Conservation (phyloP, 345 rosid species). For the Eucalyptus lansdowneana region DNA sequence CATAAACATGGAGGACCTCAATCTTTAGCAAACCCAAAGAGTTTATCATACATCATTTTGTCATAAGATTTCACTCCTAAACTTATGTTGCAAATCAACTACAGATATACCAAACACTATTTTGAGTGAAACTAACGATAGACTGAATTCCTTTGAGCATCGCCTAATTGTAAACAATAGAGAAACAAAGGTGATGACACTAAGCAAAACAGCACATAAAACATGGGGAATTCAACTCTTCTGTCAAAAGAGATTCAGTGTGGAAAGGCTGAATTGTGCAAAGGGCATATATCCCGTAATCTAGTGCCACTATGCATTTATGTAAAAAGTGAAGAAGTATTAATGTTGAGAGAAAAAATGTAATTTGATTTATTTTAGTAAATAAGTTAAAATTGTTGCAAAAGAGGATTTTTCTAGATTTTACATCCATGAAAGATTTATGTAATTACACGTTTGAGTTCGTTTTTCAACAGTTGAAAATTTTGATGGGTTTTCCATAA, state of each 20-base stretch:
- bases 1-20: not conserved
- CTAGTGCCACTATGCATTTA: not conserved
- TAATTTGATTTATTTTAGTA: not conserved
- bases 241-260: not conserved
- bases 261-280: not conserved
- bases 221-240: not conserved
- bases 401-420: not conserved
- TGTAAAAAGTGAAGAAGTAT: not conserved
- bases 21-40: not conserved
- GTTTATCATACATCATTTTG: not conserved
- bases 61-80: not conserved
- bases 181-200: not conserved
- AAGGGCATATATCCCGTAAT: not conserved
- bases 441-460: not conserved
- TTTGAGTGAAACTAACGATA: not conserved
- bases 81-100: not conserved
- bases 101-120: not conserved
- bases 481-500: not conserved
- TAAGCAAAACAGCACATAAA: not conserved
- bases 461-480: not conserved
- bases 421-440: not conserved
- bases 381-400: not conserved
- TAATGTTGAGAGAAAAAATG: not conserved
- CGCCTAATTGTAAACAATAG: not conserved
- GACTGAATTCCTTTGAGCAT: not conserved